Conservation (phyloP, 345 rosid genomes). For the Corymbia maculata region DNA sequence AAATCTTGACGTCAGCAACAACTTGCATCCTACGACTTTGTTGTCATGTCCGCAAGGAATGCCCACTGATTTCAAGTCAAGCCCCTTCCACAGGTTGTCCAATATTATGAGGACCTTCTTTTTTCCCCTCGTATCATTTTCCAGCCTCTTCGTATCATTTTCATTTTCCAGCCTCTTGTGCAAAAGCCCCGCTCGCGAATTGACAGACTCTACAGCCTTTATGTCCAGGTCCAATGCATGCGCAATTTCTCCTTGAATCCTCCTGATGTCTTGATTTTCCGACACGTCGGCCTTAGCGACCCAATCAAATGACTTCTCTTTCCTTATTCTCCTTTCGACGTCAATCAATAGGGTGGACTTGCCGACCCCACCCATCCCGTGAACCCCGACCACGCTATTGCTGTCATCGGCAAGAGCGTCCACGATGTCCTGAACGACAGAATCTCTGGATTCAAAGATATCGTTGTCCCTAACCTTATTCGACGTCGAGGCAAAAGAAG, state of each 20-base stretch:
- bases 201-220: fast-evolving
- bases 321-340: fast-evolving
- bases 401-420: fast-evolving
- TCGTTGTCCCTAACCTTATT: neutral
- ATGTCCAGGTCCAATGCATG: fast-evolving
- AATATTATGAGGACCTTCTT: neutral
- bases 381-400: neutral
- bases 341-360: neutral
- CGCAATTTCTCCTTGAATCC: neutral
- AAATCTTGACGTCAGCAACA: neutral
- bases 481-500: neutral
- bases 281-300: neutral
- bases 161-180: fast-evolving
- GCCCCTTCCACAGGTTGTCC: neutral
- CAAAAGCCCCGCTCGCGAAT: fast-evolving
- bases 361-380: neutral
- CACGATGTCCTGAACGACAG: fast-evolving
- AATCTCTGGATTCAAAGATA: neutral
- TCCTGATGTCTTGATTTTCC: neutral
- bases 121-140: fast-evolving
- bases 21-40: neutral
- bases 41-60: neutral
- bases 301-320: neutral
- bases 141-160: no score
- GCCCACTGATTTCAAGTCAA: neutral